Conservation (phyloP, 2,329 filamentous ascomycete genomes). For the Sporothrix variecibatus region DNA sequence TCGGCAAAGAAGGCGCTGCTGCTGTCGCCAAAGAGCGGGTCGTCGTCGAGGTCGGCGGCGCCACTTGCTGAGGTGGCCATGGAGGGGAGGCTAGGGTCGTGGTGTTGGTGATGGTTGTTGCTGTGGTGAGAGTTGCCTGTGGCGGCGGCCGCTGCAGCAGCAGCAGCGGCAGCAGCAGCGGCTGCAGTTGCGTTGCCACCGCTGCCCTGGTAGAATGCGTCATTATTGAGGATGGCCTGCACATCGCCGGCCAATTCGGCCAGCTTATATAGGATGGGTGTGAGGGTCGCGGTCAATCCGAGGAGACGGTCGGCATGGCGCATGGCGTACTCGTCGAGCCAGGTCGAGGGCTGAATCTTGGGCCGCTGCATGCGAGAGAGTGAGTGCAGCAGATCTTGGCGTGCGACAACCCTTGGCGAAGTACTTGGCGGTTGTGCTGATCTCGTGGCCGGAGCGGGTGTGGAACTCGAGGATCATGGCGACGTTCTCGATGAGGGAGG, state of each 20-base stretch:
- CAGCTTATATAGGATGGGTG: constrained; percentile 26
- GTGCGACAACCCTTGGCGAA: constrained; percentile 29
- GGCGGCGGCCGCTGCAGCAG: background rate
- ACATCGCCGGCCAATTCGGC: constrained; percentile 29
- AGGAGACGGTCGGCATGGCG: constrained; percentile 30
- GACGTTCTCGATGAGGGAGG: constrained; percentile 29
- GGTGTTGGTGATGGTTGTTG: background rate
- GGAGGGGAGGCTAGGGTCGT: constrained; percentile 1
- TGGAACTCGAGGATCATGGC: constrained; percentile 28
- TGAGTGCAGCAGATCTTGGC: constrained; percentile 29
- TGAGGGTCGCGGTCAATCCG: constrained; percentile 26
- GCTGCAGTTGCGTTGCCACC: background rate
- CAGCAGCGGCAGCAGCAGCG: background rate
- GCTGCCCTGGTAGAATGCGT: background rate
- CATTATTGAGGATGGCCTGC: constrained; percentile 19
- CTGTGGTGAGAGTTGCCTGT: background rate
- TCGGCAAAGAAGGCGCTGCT: constrained; percentile 19
- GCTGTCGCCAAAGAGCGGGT: background rate
- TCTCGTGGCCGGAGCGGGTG: constrained; percentile 22
- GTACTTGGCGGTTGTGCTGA: constrained; percentile 28
- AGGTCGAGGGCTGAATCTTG: constrained; percentile 26
- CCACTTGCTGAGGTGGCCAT: background rate
- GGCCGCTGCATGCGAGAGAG: constrained; percentile 29
- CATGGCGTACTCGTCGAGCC: constrained; percentile 29
- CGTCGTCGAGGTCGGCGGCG: background rate